These are phyloP conservation scores for Amorphotheca resinae DNA, from an alignment of 495 filamentous ascomycete species.

Conservation along the genomic window DNA sequence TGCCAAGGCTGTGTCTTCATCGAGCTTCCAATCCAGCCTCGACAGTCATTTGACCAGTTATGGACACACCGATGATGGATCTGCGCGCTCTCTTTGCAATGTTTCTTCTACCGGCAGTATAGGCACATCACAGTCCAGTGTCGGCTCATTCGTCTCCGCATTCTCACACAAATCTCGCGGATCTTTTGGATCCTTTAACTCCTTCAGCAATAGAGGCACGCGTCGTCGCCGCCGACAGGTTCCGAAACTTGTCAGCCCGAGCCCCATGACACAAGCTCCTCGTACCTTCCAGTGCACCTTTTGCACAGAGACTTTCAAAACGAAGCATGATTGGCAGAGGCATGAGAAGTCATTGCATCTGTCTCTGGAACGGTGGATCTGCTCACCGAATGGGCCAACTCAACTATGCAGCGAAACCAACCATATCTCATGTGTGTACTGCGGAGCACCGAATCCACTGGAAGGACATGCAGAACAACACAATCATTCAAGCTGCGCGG, in stretches of 20 bases:
- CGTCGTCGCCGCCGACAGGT: slow-evolving; percentile 51
- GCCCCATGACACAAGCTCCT: slow-evolving; percentile 19
- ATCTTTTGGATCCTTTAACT: slow-evolving; percentile 57
- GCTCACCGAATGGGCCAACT: slow-evolving; percentile 49
- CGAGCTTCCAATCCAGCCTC: slow-evolving; percentile 34
- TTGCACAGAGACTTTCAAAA: slow-evolving; percentile 67
- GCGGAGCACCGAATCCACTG: slow-evolving; percentile 43
- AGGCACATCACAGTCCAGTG: slow-evolving; percentile 49
- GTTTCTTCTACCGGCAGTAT: slow-evolving; percentile 61
- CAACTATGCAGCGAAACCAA: slow-evolving; percentile 19
- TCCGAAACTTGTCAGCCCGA: slow-evolving; percentile 32
- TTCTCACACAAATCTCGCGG: slow-evolving; percentile 55
- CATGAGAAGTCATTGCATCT: slow-evolving; percentile 76
- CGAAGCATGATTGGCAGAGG: slow-evolving; percentile 74
- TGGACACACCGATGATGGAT: slow-evolving; percentile 51
- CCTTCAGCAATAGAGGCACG: slow-evolving; percentile 59
- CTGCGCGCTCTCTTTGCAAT: slow-evolving; percentile 53
- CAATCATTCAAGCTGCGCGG: slow-evolving; percentile 56
- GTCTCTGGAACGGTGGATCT: slow-evolving; percentile 68
- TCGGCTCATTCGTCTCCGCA: slow-evolving; percentile 58
- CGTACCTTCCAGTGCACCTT: slow-evolving; percentile 66
- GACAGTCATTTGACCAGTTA: slow-evolving; percentile 31
- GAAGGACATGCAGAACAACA: slow-evolving; percentile 55
- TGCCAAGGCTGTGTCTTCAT: slow-evolving; percentile 56
- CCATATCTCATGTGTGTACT: slow-evolving; percentile 52